phyloP scores from a whole-genome alignment of 2,329 filamentous ascomycete species.

The Cadophora luteo-olivacea region DNA sequence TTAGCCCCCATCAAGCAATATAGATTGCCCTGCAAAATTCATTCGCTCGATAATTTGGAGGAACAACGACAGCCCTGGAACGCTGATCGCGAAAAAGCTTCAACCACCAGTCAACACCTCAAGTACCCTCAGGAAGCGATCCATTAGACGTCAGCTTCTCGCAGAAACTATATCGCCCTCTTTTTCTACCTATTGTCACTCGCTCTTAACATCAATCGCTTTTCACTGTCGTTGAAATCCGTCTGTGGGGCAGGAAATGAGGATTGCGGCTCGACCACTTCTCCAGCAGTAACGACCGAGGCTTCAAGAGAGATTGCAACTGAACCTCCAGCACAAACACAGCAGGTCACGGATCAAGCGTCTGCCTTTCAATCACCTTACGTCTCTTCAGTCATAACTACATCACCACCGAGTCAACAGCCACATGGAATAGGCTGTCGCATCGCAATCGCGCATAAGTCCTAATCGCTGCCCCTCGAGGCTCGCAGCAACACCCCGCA shows the following conservation, averaged over 20 bases:
- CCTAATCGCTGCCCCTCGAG: conserved; percentile 17
- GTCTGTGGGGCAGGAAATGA: not conserved
- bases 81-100: conserved; percentile 8
- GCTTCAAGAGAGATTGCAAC: not conserved
- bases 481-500: conserved; percentile 23
- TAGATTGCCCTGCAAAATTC: conserved; percentile 5
- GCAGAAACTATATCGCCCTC: not conserved
- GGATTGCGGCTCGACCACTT: not conserved
- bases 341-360: not conserved
- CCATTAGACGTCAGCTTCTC: not conserved
- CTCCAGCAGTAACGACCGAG: conserved; percentile 3
- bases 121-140: not conserved
- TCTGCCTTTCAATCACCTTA: conserved; percentile 5
- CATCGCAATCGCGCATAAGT: conserved; percentile 18
- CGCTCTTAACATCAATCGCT: conserved; percentile 1
- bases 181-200: not conserved
- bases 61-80: not conserved
- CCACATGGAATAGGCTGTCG: conserved; percentile 30
- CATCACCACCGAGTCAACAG: conserved; percentile 13
- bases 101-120: not conserved
- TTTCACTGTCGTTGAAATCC: conserved; percentile 2
- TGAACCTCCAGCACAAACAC: conserved; percentile 5
- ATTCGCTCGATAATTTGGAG: not conserved
- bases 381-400: not conserved
- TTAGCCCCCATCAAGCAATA: not conserved